phyloP scores from a whole-genome alignment of 495 filamentous ascomycete species.

The Pseudevernia furfuracea region DNA sequence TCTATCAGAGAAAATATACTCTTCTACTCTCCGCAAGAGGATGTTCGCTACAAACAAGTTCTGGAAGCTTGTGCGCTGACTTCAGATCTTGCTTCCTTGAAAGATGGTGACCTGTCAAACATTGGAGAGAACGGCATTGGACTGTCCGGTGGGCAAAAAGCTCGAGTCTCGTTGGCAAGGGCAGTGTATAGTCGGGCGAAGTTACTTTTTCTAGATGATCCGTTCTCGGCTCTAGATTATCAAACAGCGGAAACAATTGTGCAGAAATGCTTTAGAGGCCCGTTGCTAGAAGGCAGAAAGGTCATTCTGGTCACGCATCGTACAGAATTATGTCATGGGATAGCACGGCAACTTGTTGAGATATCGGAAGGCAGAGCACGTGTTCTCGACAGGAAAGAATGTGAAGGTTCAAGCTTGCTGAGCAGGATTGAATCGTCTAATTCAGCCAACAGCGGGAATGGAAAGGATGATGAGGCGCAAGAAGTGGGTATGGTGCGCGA shows the following conservation, averaged over 20 bases:
- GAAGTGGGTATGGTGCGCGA: conserved; percentile 50
- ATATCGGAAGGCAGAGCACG: conserved; percentile 49
- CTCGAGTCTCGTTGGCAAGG: conserved; percentile 59
- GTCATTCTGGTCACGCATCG: conserved; percentile 75
- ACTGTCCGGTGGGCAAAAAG: conserved; percentile 64
- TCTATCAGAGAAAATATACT: conserved; percentile 79
- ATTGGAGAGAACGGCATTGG: conserved; percentile 64
- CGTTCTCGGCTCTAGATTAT: conserved; percentile 62
- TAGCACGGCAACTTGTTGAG: conserved; percentile 63
- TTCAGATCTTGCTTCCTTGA: conserved; percentile 55
- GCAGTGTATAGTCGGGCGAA: conserved; percentile 61
- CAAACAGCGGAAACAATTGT: conserved; percentile 69
- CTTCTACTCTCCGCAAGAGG: conserved; percentile 66
- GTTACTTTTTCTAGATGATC: conserved; percentile 61
- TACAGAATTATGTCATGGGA: conserved; percentile 53
- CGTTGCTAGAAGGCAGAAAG: conserved; percentile 53
- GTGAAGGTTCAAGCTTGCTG: conserved; percentile 21
- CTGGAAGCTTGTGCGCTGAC: conserved; percentile 56
- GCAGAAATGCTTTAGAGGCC: conserved; percentile 56
- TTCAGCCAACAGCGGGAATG: conserved; percentile 30
- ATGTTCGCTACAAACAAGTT: conserved; percentile 50
- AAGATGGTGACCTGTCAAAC: conserved; percentile 60
- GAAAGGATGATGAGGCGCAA: conserved; percentile 39
- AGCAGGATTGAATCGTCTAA: conserved; percentile 28
- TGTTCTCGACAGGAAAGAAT: conserved; percentile 36